Base-by-base conservation (phyloP, 1,284 basidiomycete species). In the Earliella scabrosa region DNA sequence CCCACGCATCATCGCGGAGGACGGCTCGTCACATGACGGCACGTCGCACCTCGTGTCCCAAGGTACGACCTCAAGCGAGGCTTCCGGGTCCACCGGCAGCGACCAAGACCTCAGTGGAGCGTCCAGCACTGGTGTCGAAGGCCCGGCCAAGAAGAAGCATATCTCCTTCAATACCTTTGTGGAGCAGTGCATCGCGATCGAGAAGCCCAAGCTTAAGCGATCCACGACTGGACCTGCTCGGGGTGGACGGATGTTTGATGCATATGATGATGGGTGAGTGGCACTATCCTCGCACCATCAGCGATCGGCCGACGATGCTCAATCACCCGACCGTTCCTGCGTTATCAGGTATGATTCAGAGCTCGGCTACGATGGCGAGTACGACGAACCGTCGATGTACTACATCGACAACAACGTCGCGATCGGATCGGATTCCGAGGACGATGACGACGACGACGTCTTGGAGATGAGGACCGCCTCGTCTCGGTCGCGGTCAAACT, bases 121-220 rank as follows among this genome's bases (percentile, higher is more conserved):
- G 52, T 63, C 68, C 14, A 60, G 61, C 34, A 45, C 55, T 58
- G 61, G 61, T 45, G 50, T 50, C 29, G 65, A 67, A 8, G 61
- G 59, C n/a, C 59, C 65, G 1, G 66, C 66, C 66, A 85, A 84
- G 73, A 87, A 86, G 74, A 82, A 85, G 60, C 97, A 98, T 72
- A 99, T 99, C 76, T 92, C 85, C 66, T 99, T 99, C 83, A 98
- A 98, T 74, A 97, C 95, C 1, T 97, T 96, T 68, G 97, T 99
- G 35, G 94, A 98, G 74, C 97, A 98, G 73, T 95, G 88, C 70
- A 97, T 99, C 61, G 92, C 97, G n/a, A 90, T 99, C 68, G 90
- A 92, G 66, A 86, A 87, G 66, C 87, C 85, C 0, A 76, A 77
- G 59, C 54, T 54, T 23, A 69, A 71, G 60, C 66, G 70, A 27